Conservation (phyloP, 805 yeast genomes). For the Schwanniomyces occidentalis region DNA sequence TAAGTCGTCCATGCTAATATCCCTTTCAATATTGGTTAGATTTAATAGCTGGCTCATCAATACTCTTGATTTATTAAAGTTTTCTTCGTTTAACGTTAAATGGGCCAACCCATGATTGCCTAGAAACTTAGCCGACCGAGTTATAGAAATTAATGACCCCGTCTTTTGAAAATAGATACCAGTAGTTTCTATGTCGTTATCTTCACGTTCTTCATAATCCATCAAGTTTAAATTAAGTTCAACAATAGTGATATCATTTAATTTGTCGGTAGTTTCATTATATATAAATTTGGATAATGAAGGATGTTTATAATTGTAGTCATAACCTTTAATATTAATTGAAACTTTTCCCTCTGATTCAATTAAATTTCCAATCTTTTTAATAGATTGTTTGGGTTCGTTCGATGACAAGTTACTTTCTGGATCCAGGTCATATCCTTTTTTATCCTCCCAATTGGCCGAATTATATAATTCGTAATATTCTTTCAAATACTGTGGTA, state of each 20-base stretch:
- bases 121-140: slow-evolving; percentile 64
- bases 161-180: slow-evolving; percentile 68
- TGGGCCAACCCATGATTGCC: slow-evolving; percentile 66
- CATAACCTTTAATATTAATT: slow-evolving; percentile 20
- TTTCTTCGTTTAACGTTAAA: slow-evolving; percentile 41
- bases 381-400: slow-evolving; percentile 4
- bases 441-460: slow-evolving; percentile 24
- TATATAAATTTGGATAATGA: slow-evolving; percentile 14
- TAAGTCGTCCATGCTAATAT: slow-evolving; percentile 39
- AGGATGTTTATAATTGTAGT: slow-evolving; percentile 23
- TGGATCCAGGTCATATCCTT: slow-evolving; percentile 28
- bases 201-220: slow-evolving; percentile 50
- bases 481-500: slow-evolving; percentile 32
- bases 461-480: slow-evolving; percentile 26
- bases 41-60: slow-evolving; percentile 47
- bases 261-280: slow-evolving; percentile 10
- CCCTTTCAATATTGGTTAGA: slow-evolving; percentile 38
- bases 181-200: slow-evolving; percentile 49
- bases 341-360: slow-evolving; percentile 24
- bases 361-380: slow-evolving; percentile 31
- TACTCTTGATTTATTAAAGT: slow-evolving; percentile 46
- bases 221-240: slow-evolving; percentile 26
- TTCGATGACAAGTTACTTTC: slow-evolving; percentile 20
- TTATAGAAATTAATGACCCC: slow-evolving; percentile 60
- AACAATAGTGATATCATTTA: slow-evolving; percentile 38